phyloP scores from a whole-genome alignment of 306 rosid genomes.

The Quercus cerris region DNA sequence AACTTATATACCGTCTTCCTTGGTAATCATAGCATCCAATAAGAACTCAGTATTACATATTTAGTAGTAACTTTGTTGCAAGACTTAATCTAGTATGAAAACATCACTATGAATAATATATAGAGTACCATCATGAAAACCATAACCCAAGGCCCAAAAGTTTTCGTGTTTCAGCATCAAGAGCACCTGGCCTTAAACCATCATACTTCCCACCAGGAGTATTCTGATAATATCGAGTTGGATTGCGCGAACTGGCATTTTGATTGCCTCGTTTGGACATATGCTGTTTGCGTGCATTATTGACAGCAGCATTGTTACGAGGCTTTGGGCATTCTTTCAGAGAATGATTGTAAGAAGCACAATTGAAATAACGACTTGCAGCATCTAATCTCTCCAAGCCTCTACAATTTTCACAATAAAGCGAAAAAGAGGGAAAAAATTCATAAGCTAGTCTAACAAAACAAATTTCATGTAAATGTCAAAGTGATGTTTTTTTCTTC shows the following conservation, averaged over 20 bases:
- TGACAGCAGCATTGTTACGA: conserved; percentile 72
- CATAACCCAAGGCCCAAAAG: conserved; percentile 85
- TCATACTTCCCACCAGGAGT: conserved; percentile 84
- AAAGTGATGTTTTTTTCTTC: background rate
- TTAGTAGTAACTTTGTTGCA: background rate
- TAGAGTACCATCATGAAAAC: background rate
- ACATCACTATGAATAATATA: conserved; percentile 13
- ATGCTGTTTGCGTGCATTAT: conserved; percentile 76
- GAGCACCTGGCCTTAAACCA: conserved; percentile 90
- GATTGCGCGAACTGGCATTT: conserved; percentile 60
- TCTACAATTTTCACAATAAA: conserved; percentile 32
- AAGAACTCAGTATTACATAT: background rate
- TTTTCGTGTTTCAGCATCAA: conserved; percentile 66
- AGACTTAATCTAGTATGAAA: conserved; percentile 15
- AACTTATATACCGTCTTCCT: background rate
- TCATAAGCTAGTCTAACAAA: conserved; percentile 12
- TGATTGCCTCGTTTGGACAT: conserved; percentile 64
- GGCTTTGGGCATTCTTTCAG: conserved; percentile 79
- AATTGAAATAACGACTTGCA: conserved; percentile 90
- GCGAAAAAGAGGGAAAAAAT: background rate
- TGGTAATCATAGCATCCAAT: background rate
- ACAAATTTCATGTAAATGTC: background rate
- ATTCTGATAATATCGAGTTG: conserved; percentile 82
- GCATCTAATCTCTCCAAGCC: conserved; percentile 68
- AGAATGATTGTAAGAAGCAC: conserved; percentile 88